Evolutionary conservation across 768 basidiomycete genomes (phyloP).

Genomic region (Psilocybe azurescens): DNA sequence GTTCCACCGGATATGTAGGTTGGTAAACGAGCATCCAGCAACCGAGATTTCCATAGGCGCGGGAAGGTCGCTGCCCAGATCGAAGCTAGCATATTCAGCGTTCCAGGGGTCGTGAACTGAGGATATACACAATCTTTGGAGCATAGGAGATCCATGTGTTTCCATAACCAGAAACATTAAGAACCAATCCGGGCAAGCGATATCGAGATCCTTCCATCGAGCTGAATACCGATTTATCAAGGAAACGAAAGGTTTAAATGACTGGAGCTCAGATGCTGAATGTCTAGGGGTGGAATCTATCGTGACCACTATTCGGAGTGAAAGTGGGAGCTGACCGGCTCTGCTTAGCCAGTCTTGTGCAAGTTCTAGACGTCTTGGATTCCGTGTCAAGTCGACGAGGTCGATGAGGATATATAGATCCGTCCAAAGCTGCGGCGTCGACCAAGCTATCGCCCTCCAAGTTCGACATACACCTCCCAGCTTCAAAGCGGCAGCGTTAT

Average conservation of each 20-base stretch:
- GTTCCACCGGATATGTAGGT: neutral
- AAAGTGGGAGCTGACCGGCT: neutral
- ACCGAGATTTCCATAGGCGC: neutral
- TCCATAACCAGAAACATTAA: neutral
- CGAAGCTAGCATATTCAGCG: neutral
- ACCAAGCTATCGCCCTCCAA: constrained; percentile 4
- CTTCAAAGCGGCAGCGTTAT: neutral
- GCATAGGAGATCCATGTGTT: neutral
- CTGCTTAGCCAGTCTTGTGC: neutral
- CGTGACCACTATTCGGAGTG: neutral
- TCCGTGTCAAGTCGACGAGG: neutral
- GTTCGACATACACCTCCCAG: neutral
- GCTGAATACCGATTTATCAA: neutral
- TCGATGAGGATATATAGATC: neutral
- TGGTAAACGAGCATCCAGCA: neutral
- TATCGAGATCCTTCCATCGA: neutral
- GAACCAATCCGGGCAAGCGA: neutral
- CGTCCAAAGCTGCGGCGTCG: neutral
- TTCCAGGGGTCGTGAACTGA: neutral
- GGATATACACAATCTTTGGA: neutral
- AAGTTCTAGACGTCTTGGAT: neutral
- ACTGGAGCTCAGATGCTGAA: too few species aligned
- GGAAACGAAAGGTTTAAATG: neutral
- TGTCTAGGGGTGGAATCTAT: too few species aligned
- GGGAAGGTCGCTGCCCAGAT: neutral